These are phyloP conservation scores for Picea abies DNA, from an alignment of 83 land plant genomes.

Conservation along the genomic window DNA sequence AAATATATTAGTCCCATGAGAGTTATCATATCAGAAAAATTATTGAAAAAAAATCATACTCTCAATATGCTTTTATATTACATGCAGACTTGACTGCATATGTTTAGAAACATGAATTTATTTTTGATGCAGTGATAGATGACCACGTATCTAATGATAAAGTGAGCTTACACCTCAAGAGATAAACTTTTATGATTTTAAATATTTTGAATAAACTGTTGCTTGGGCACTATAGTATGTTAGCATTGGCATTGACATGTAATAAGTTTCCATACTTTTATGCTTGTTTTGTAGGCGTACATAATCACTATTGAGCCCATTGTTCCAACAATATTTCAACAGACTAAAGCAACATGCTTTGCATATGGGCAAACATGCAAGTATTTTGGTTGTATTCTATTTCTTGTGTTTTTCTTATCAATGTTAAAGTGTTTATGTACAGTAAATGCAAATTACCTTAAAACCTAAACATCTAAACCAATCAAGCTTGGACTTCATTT, in stretches of 20 bases:
- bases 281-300: slow-evolving; percentile 67
- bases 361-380: slow-evolving; percentile 99
- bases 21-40: too few species aligned
- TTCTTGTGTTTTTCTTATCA: too few species aligned
- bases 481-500: too few species aligned
- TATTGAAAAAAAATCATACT: too few species aligned
- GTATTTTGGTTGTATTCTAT: background rate
- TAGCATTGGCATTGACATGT: background rate
- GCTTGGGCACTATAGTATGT: background rate
- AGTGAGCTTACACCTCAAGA: slow-evolving; percentile 34
- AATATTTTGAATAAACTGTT: background rate
- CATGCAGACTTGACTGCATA: slow-evolving; percentile 91
- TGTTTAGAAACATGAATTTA: slow-evolving; percentile 49
- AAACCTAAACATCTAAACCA: too few species aligned
- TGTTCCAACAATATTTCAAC: too few species aligned
- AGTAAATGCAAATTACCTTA: too few species aligned
- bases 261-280: background rate
- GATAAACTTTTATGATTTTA: background rate
- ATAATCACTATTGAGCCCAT: slow-evolving; percentile 51
- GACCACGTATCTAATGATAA: slow-evolving; percentile 96
- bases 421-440: too few species aligned
- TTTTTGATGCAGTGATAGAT: slow-evolving; percentile 97
- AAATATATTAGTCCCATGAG: too few species aligned
- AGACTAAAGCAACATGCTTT: slow-evolving; percentile 96
- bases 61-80: background rate